These are phyloP conservation scores for Ogataea wickerhamii DNA, from an alignment of 805 yeast species.

Conservation along the genomic window DNA sequence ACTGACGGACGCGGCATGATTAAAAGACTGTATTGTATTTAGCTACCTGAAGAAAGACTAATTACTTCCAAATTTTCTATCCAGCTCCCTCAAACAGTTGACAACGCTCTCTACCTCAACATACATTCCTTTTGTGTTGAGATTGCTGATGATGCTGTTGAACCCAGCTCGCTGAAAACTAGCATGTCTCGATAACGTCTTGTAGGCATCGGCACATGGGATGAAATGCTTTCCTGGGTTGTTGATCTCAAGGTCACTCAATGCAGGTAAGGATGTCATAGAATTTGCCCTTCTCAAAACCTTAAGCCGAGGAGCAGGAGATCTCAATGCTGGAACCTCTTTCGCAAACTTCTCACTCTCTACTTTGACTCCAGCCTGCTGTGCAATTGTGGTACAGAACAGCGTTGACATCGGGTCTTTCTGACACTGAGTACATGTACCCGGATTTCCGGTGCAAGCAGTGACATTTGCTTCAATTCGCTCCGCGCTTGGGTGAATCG, in stretches of 20 bases:
- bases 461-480: constrained; percentile 23
- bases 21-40: no score
- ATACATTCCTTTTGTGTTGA: constrained; percentile 80
- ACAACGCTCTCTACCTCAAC: constrained; percentile 92
- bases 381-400: constrained; percentile 82
- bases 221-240: constrained; percentile 53
- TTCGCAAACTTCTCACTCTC: constrained; percentile 6
- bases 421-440: constrained; percentile 81
- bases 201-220: constrained; percentile 88
- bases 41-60: no score
- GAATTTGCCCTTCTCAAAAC: constrained; percentile 17
- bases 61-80: constrained; percentile 49
- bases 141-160: constrained; percentile 66
- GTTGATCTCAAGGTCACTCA: constrained; percentile 27
- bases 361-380: constrained; percentile 9
- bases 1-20: no score
- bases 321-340: neutral
- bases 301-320: constrained; percentile 10
- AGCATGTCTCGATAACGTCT: constrained; percentile 78
- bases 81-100: constrained; percentile 76
- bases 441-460: constrained; percentile 84
- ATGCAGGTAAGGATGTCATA: constrained; percentile 23
- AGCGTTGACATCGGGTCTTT: constrained; percentile 82
- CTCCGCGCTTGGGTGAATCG: constrained; percentile 11
- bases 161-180: constrained; percentile 72